These are phyloP conservation scores for Rosa rugosa DNA, from an alignment of 306 rosid genomes.

Conservation along the genomic window DNA sequence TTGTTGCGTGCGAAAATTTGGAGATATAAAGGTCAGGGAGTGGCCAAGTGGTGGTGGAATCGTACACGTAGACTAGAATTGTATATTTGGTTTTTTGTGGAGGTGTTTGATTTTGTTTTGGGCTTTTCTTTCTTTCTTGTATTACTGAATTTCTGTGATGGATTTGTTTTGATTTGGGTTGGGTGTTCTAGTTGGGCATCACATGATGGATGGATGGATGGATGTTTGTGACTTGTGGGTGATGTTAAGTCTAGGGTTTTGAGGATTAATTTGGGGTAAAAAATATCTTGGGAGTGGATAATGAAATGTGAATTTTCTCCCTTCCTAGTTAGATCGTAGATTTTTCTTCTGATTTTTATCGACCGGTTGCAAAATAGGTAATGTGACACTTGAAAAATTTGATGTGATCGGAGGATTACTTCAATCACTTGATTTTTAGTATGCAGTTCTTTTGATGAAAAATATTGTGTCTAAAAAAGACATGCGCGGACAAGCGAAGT, in stretches of 20 bases:
- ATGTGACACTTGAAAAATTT: no score
- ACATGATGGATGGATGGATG: background rate
- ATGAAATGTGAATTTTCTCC: background rate
- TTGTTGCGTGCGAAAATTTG: background rate
- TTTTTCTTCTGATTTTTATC: background rate
- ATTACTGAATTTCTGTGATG: background rate
- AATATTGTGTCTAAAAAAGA: no score
- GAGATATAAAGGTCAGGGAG: background rate
- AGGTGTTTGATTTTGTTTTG: background rate
- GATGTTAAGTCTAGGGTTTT: background rate
- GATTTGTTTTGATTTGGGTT: background rate
- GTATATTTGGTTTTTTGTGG: background rate
- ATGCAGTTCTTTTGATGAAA: no score
- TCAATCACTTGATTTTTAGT: no score
- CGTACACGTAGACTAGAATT: background rate
- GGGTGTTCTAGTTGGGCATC: background rate
- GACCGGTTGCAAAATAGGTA: no score
- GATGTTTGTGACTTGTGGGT: slow-evolving; percentile 3
- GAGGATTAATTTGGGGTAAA: background rate
- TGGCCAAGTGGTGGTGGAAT: background rate
- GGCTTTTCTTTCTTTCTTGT: background rate
- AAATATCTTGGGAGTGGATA: background rate
- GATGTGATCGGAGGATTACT: no score
- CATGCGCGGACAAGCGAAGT: no score
- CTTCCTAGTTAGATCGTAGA: background rate